Evolutionary conservation across 2,329 filamentous ascomycete species (phyloP), one percentile per base, ranked within the genome.

Genomic region (Epichloe festucae): DNA sequence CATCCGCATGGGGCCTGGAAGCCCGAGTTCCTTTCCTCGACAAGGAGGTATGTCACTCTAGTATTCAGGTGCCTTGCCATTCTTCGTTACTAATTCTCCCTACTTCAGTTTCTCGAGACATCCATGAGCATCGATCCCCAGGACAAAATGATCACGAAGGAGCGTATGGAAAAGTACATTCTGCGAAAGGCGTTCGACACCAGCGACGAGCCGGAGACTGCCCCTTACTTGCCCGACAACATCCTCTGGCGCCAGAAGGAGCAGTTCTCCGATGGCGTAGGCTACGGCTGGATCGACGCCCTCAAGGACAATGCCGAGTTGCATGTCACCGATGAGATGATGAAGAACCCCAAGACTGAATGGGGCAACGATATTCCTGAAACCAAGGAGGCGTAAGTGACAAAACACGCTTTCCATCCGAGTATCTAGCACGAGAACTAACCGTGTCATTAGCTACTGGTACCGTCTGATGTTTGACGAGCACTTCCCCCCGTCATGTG

Each of bases 201-300:
- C 34, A 81, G 79, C 46, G 89, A 91, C 64, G 87, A 95, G 70
- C 89, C 90, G 15, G 82, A 77, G 46, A 79, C 77, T 47, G 72
- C 86, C 67, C 83, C 93, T 10, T 98, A 97, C 73, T 81, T 98
- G n/a, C 93, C 94, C 7, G 84, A 95, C 17, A 82, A 90, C 67
- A 98, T 98, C 61, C 82, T 98, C 52, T 98, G 89, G 87, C 81
- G 94, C 66, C 94, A 98, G 73, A 98, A 98, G 82, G 93, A 98
- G 75, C 93, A 98, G 73, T 98, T 98, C 76, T 94, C 86, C 53
- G 94, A 98, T 63, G 94, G 93, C 67, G 93, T 98, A 53, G 93
- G 93, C 53, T 98, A 98, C 73, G 90, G 93, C 57, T 98, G 93
- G 93, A 98, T 98, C 65, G 93, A 98, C 65, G 87, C 84, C 6